A percentile compares a stretch with the other conserved stretches of the same genome.
Evolutionary conservation across 2,329 filamentous ascomycete species (phyloP).

Genomic region (Epichloe bromicola): DNA sequence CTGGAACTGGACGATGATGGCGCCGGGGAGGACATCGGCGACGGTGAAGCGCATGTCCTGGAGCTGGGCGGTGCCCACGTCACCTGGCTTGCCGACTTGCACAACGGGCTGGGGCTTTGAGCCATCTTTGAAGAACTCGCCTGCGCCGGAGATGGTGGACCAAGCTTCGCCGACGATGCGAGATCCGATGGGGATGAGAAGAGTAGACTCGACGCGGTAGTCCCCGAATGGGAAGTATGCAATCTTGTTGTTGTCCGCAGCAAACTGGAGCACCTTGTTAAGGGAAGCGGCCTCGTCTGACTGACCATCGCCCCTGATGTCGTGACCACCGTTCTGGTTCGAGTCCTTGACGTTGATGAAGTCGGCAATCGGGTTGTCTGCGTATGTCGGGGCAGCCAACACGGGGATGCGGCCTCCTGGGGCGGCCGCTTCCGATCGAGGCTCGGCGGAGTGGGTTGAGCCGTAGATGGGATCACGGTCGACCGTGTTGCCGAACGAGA

Average conservation of each 20-base stretch:
- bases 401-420: slow-evolving; percentile 24
- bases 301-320: slow-evolving; percentile 24
- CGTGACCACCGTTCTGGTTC: slow-evolving; percentile 15
- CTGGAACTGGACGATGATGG: slow-evolving; percentile 26
- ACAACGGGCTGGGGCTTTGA: slow-evolving; percentile 34
- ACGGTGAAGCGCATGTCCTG: slow-evolving; percentile 40
- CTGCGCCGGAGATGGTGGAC: slow-evolving; percentile 35
- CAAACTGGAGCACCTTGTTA: slow-evolving; percentile 24
- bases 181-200: slow-evolving; percentile 24
- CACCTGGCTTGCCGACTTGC: slow-evolving; percentile 34
- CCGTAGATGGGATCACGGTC: slow-evolving; percentile 26
- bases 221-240: slow-evolving; percentile 18
- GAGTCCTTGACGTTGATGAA: slow-evolving; percentile 26
- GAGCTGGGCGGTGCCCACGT: slow-evolving; percentile 37
- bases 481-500: slow-evolving; percentile 29
- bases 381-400: slow-evolving; percentile 27
- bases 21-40: slow-evolving; percentile 28
- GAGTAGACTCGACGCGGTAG: slow-evolving; percentile 15
- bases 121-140: slow-evolving; percentile 29
- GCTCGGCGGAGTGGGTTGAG: slow-evolving; percentile 16
- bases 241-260: slow-evolving; percentile 18
- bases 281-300: slow-evolving; percentile 24
- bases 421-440: slow-evolving; percentile 22
- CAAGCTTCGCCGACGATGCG: slow-evolving; percentile 43
- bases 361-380: slow-evolving; percentile 16